These are phyloP conservation scores for Talinum fruticosum DNA, from an alignment of 148 eudicot genomes.

Conservation along the genomic window DNA sequence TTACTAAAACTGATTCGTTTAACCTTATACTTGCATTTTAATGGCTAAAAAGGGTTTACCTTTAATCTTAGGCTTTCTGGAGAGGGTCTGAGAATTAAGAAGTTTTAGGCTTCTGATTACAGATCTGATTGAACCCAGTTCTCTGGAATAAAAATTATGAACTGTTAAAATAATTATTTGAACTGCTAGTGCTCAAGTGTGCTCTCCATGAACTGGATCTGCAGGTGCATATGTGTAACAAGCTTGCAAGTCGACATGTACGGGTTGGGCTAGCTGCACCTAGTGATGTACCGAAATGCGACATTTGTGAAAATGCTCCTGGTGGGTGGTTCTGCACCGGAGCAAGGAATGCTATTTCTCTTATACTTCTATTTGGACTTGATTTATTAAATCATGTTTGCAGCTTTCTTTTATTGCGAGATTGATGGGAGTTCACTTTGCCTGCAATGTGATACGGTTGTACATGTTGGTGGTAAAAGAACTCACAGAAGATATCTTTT, in stretches of 20 bases:
- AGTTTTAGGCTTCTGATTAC: neutral
- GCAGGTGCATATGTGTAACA: constrained; percentile 91
- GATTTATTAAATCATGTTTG: constrained; percentile 27
- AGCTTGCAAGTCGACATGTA: constrained; percentile 91
- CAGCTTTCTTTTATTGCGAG: constrained; percentile 94
- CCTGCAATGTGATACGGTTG: constrained; percentile 93
- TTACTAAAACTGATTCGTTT: neutral
- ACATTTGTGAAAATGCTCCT: constrained; percentile 94
- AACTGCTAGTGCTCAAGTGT: neutral
- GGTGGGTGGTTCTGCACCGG: constrained; percentile 42
- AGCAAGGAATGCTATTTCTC: constrained; percentile 4
- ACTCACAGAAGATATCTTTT: constrained; percentile 81
- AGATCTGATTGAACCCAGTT: neutral
- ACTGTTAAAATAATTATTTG: neutral
- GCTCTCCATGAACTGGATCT: constrained; percentile 11
- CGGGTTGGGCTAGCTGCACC: constrained; percentile 94
- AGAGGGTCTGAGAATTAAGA: neutral
- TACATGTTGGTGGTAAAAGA: constrained; percentile 92
- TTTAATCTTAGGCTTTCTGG: neutral
- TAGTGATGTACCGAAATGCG: constrained; percentile 71
- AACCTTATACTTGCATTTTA: neutral
- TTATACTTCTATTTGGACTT: constrained; percentile 7
- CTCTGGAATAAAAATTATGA: neutral
- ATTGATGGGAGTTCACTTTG: constrained; percentile 97
- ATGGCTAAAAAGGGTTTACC: neutral